phyloP scores from a whole-genome alignment of 139 green algal species.

The Micractinium conductrix region DNA sequence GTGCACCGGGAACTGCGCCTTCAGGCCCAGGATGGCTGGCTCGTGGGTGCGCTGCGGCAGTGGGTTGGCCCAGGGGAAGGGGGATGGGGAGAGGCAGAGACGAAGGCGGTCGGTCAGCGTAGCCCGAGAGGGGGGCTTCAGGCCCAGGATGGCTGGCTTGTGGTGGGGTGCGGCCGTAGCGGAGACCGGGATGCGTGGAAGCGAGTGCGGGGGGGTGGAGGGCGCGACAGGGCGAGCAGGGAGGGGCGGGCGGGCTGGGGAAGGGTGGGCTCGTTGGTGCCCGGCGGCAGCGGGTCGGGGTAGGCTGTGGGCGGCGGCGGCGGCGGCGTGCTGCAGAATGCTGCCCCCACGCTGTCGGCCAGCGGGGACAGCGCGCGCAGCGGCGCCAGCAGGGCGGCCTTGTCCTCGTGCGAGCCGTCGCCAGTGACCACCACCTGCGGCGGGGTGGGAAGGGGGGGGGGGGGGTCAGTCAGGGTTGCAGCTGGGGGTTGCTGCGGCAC shows the following conservation, averaged over 20 bases:
- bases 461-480: no score
- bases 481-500: no score
- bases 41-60: constrained; percentile 3
- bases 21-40: background rate
- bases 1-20: constrained; percentile 6
- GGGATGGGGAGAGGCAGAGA: background rate
- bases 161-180: background rate
- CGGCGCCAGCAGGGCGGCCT: constrained; percentile 8
- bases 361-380: constrained; percentile 13
- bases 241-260: no score
- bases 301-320: background rate
- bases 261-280: background rate
- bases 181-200: background rate
- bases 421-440: constrained; percentile 7
- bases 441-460: background rate
- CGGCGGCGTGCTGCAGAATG: background rate
- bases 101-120: no score
- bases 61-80: background rate
- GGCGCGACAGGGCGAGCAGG: no score
- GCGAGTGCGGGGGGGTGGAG: no score
- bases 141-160: background rate
- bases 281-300: background rate
- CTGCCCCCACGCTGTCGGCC: background rate
- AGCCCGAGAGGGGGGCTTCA: background rate
- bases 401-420: background rate